phyloP scores from a whole-genome alignment of 1,284 basidiomycete species.

The Puccinia horiana region DNA sequence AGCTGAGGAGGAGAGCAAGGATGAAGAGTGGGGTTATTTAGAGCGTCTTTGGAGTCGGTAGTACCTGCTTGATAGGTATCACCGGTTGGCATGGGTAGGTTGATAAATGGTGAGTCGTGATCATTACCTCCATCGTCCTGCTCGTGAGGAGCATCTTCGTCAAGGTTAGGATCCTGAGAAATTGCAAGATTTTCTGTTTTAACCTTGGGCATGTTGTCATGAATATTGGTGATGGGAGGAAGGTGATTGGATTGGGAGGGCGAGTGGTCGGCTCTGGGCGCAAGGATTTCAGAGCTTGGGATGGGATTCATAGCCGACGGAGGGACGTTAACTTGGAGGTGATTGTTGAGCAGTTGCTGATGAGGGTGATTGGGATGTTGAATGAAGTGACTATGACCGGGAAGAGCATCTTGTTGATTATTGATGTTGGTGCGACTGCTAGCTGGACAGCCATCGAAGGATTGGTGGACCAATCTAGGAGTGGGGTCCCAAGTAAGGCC shows the following conservation, averaged over 20 bases:
- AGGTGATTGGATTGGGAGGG: not conserved
- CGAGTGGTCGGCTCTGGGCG: not conserved
- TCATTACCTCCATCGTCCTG: constrained; percentile 12
- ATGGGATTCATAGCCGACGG: not conserved
- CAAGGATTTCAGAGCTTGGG: not conserved
- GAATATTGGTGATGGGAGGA: not conserved
- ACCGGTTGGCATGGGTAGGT: not conserved
- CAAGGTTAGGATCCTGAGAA: constrained; percentile 13
- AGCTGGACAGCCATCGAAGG: not conserved
- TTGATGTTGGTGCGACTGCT: not conserved
- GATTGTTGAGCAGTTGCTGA: not conserved
- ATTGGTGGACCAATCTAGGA: not conserved
- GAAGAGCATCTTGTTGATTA: not conserved
- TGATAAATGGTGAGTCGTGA: constrained; percentile 24
- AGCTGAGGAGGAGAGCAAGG: not conserved
- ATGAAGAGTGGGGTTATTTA: not conserved
- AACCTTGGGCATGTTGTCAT: not conserved
- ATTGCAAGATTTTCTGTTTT: not conserved
- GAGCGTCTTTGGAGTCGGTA: not conserved
- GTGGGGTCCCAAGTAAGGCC: not conserved
- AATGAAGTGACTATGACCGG: not conserved
- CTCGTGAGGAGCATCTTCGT: constrained; percentile 38
- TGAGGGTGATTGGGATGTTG: not conserved
- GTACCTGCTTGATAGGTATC: not conserved
- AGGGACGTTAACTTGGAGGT: no score